Percentiles rank a stretch among this genome's conserved stretches.
Conservation (phyloP, 768 basidiomycete species). For the Calocera cornea region DNA sequence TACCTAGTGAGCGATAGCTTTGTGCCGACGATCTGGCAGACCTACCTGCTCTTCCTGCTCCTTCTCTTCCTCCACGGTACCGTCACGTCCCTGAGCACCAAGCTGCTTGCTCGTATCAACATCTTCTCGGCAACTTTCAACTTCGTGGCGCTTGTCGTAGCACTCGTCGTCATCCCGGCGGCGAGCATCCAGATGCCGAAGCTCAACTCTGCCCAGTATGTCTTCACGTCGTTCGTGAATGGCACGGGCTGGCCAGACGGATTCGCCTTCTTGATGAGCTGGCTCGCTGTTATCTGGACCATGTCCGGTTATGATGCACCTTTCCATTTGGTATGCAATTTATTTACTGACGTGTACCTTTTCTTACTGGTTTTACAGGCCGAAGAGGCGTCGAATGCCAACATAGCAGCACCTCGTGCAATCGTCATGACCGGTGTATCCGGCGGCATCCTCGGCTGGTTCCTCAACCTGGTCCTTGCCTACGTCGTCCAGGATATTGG, state of each 20-base stretch:
- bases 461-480: neutral
- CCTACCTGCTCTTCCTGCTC: neutral
- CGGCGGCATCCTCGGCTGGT: conserved; percentile 7
- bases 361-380: neutral
- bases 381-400: conserved; percentile 10
- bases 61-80: neutral
- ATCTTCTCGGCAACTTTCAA: neutral
- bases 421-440: conserved; percentile 10
- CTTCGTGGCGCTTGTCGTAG: neutral
- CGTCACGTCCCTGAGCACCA: conserved; percentile 7
- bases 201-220: conserved; percentile 1
- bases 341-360: neutral
- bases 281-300: conserved; percentile 10
- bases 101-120: conserved; percentile 8
- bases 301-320: conserved; percentile 13
- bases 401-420: conserved; percentile 12
- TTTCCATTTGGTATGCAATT: conserved; percentile 8
- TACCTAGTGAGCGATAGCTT: conserved; percentile 1
- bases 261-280: conserved; percentile 11
- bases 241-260: conserved; percentile 5
- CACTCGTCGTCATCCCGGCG: neutral
- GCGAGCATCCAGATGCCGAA: neutral
- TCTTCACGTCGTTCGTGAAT: conserved; percentile 1
- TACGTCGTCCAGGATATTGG: neutral
- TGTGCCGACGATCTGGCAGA: conserved; percentile 1